A percentile compares a stretch with the other conserved stretches of the same genome.
These are phyloP conservation scores for Exophiala viscosa DNA, from an alignment of 2,329 filamentous ascomycete species.

Conservation along the genomic window DNA sequence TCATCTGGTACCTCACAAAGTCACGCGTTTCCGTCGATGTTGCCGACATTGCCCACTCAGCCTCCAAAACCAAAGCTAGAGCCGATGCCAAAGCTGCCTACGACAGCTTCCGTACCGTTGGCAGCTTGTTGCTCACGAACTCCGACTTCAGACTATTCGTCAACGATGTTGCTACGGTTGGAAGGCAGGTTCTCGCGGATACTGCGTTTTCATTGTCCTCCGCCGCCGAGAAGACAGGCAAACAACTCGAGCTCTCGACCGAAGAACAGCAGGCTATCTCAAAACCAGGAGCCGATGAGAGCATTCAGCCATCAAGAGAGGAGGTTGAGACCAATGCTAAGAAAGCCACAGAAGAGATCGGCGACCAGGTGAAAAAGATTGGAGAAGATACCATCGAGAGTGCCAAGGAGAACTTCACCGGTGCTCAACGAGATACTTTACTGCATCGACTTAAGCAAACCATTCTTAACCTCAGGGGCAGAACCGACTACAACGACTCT, in stretches of 20 bases:
- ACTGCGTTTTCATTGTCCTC: constrained; percentile 75
- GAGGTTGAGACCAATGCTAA: constrained; percentile 59
- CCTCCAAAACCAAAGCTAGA: constrained; percentile 60
- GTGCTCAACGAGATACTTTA: constrained; percentile 69
- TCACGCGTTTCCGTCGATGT: constrained; percentile 68
- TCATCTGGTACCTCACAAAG: constrained; percentile 78
- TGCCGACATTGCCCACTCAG: constrained; percentile 59
- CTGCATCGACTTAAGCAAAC: constrained; percentile 72
- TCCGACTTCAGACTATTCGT: constrained; percentile 85
- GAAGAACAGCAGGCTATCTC: constrained; percentile 55
- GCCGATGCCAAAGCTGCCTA: constrained; percentile 73
- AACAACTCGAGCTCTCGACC: constrained; percentile 66
- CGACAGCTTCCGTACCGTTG: constrained; percentile 76
- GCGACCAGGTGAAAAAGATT: constrained; percentile 37
- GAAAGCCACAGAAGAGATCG: constrained; percentile 48
- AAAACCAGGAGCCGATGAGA: constrained; percentile 42
- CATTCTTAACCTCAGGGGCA: constrained; percentile 68
- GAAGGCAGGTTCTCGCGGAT: constrained; percentile 80
- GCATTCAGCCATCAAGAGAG: constrained; percentile 52
- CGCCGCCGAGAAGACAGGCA: constrained; percentile 69
- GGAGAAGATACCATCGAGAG: constrained; percentile 63
- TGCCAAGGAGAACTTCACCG: constrained; percentile 67
- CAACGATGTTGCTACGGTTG: constrained; percentile 72
- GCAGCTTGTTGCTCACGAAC: constrained; percentile 81
- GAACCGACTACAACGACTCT: constrained; percentile 79